Base-by-base conservation (phyloP, 257 asterid genomes). In the Solanum arcanum region DNA sequence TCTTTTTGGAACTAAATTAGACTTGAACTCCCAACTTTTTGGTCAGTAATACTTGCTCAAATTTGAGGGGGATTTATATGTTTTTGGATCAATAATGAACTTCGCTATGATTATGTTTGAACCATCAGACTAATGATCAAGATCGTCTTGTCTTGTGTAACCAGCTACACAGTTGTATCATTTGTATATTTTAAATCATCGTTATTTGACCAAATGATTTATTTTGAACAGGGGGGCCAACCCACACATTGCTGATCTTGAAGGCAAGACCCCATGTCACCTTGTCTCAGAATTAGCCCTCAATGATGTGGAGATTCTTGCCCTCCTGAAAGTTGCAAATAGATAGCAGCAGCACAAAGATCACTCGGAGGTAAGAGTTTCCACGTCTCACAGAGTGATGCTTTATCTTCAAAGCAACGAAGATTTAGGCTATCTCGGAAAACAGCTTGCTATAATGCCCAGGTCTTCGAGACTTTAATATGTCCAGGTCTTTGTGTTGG, bases 161-260 rank as follows among this genome's bases (percentile, higher is more conserved):
- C 77, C 14, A 25, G 14, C n/a, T 39, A 29, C 41, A 42, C 25
- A 62, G 41, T 47, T 31, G 46, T 44, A 52, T 85, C 81, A 7
- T 85, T 85, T 68, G 31, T 39, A 59, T 49, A 5, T 16, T 21
- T 46, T 27, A 18, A 27, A 70, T 41, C 23, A 42, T 29, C 9
- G 44, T 37, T 62, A 52, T 52, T 20, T 78, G 76, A 75, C 39
- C 39, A 56, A 31, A 15, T 49, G 64, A 72, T 85, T 59, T 86
- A n/a, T 86, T 21, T 41, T 56, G 85, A 52, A 66, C 94, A 96
- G 99, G 93, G 99, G 99, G 73, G 98, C 98, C 72, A 90, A 93
- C 90, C 93, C 98, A 14, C 91, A 89, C 87, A 97, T 93, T 64
- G 90, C 80, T 86, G 98, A 95, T 90, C 90, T 91, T 44, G 95